These are phyloP conservation scores for Gloeopeniophorella convolvens DNA, from an alignment of 768 basidiomycete species.

Conservation along the genomic window DNA sequence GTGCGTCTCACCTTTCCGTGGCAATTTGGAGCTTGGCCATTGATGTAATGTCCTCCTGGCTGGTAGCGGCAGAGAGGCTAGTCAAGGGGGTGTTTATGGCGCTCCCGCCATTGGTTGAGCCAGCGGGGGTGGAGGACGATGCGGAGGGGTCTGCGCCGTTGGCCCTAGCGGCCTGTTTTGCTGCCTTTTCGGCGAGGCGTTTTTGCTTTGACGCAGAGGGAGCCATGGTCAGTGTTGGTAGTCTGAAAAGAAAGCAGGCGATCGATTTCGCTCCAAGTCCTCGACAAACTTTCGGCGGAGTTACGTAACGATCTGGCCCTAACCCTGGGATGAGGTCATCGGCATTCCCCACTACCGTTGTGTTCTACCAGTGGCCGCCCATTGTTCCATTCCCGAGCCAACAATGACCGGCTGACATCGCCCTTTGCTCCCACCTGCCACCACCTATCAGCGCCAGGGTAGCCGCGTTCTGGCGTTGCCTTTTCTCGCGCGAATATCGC, in stretches of 20 bases:
- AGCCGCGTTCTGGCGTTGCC: no score
- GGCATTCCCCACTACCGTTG: no score
- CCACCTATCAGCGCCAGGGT: no score
- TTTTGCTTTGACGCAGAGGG: conserved; percentile 88
- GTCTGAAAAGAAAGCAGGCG: background rate
- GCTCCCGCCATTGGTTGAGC: conserved; percentile 53
- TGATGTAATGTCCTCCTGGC: conserved; percentile 68
- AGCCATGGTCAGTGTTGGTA: conserved; percentile 39
- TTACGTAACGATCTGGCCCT: conserved; percentile 1
- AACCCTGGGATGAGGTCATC: conserved; percentile 12
- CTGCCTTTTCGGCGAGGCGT: conserved; percentile 90
- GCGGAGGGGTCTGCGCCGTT: conserved; percentile 41
- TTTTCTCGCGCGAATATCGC: no score
- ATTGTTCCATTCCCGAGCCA: no score
- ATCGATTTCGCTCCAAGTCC: conserved; percentile 14
- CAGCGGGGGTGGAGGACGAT: conserved; percentile 53
- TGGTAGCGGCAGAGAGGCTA: conserved; percentile 70
- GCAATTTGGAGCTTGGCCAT: conserved; percentile 90
- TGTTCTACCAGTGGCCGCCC: no score
- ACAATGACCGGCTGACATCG: no score
- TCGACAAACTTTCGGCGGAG: conserved; percentile 3
- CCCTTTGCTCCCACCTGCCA: no score
- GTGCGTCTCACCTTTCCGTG: conserved; percentile 75
- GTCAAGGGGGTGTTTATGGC: conserved; percentile 75
- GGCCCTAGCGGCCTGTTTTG: conserved; percentile 61